Evolutionary conservation across 345 rosid species (phyloP), one percentile per base, ranked within the genome.

Genomic region (Pistacia atlantica): DNA sequence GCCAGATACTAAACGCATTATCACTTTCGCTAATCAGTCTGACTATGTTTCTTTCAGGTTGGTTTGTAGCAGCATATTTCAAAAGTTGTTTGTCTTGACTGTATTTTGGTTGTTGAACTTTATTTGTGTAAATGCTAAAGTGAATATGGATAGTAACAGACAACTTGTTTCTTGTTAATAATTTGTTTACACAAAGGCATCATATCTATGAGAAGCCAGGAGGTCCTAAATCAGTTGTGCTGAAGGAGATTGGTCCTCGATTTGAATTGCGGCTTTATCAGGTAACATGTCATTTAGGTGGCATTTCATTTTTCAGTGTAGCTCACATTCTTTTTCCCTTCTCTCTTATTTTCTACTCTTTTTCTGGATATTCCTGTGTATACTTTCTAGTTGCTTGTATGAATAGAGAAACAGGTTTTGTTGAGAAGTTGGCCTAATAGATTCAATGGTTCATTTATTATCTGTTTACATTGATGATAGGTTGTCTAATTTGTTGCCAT

Each of bases 31-130:
- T 56, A 93, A 89, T 83, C 88, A 89, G 61, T 86, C 92, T 25
- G 97, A 93, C 84, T 89, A 90, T 64, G 72, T 96, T 49, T 93
- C 98, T 57, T 96, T 96, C 93, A 96, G 99, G 99, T 96, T 82
- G 60, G 84, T 75, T 55, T 48, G 22, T 71, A 69, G 6, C 75
- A 51, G 45, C 31, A 25, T 75, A 18, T 12, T 10, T 22, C 16
- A n/a, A 49, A 51, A 11, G 35, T 37, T 45, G 55, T 13, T 22
- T 69, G 64, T 57, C 20, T 56, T 78, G 35, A 63, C 65, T 42
- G 12, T 66, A 52, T 10, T 55, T 66, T 20, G 42, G 45, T 75
- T 52, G 55, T 14, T 8, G 4, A 58, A 73, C 18, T 42, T 52
- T 20, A 25, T 60, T 16, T 9, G 38, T 51, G 42, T 18, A 8